A percentile compares a stretch with the other conserved stretches of the same genome.
Evolutionary conservation across 495 filamentous ascomycete genomes (phyloP).

Genomic region (Daldinia decipiens): DNA sequence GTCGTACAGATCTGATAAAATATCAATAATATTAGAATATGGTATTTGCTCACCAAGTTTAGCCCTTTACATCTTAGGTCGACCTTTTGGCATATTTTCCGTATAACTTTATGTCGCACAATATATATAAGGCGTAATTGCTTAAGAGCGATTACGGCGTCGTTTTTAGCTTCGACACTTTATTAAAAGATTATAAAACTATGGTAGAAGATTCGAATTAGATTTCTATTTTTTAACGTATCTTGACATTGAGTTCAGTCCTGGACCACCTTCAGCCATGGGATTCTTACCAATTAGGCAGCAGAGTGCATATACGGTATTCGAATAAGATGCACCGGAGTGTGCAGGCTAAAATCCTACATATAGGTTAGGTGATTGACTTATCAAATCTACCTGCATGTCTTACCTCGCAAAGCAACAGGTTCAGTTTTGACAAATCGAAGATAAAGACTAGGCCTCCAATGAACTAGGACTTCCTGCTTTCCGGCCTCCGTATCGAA

Average conservation of each 20-base stretch:
- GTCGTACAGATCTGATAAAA: background rate
- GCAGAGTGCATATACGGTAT: background rate
- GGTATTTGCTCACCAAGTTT: background rate
- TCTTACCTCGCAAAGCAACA: constrained; percentile 1
- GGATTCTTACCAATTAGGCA: constrained; percentile 15
- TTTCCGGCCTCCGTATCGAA: background rate
- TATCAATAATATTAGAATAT: background rate
- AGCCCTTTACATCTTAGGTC: no score
- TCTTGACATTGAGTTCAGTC: background rate
- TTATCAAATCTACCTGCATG: constrained; percentile 9
- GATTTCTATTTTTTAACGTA: no score
- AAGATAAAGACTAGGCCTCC: background rate
- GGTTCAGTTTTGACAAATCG: background rate
- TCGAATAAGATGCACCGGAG: constrained; percentile 18
- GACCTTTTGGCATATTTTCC: no score
- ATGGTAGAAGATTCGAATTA: no score
- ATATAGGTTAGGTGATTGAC: background rate
- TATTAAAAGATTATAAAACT: no score
- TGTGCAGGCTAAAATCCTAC: constrained; percentile 31
- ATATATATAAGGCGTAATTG: no score
- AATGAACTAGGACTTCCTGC: background rate
- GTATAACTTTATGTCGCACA: no score
- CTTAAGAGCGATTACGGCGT: no score
- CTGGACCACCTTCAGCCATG: constrained; percentile 10
- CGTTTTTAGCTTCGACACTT: no score